Evolutionary conservation across 306 rosid genomes (phyloP).

Genomic region (Pyrus betulifolia): DNA sequence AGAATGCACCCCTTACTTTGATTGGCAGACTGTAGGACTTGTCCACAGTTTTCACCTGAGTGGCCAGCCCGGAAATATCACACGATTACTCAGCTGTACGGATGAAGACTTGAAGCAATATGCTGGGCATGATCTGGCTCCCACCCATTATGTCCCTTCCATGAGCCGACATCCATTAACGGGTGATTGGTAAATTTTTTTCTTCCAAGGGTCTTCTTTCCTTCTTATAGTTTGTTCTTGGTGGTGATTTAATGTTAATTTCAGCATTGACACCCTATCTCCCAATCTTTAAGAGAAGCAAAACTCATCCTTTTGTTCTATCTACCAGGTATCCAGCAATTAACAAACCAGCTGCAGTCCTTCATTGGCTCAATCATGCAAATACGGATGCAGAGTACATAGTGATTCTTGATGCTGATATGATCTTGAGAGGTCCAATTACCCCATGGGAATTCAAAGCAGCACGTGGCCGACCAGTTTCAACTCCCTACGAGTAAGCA

Average conservation of each 20-base stretch:
- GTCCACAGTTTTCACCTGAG: slow-evolving; percentile 78
- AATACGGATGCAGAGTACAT: slow-evolving; percentile 79
- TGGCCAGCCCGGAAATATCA: slow-evolving; percentile 94
- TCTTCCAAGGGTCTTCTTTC: slow-evolving; percentile 8
- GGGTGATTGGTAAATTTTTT: slow-evolving; percentile 76
- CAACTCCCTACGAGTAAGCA: slow-evolving; percentile 96
- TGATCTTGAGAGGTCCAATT: slow-evolving; percentile 93
- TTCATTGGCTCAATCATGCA: slow-evolving; percentile 97
- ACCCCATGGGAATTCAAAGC: slow-evolving; percentile 99
- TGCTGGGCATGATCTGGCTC: slow-evolving; percentile 80
- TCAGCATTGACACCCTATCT: slow-evolving; percentile 5
- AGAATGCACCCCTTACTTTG: slow-evolving; percentile 81
- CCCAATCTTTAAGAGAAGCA: neutral
- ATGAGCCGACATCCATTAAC: slow-evolving; percentile 94
- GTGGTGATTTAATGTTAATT: neutral
- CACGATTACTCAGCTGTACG: slow-evolving; percentile 92
- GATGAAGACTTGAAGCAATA: slow-evolving; percentile 64
- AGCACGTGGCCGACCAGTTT: slow-evolving; percentile 78
- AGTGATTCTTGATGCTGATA: slow-evolving; percentile 98
- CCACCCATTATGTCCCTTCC: slow-evolving; percentile 95
- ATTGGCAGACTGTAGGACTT: slow-evolving; percentile 98
- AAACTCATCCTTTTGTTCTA: slow-evolving; percentile 1
- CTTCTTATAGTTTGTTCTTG: neutral
- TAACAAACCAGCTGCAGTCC: slow-evolving; percentile 96
- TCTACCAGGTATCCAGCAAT: slow-evolving; percentile 91